Conservation (phyloP, 2,329 filamentous ascomycete species). For the Cordyceps cicadae region DNA sequence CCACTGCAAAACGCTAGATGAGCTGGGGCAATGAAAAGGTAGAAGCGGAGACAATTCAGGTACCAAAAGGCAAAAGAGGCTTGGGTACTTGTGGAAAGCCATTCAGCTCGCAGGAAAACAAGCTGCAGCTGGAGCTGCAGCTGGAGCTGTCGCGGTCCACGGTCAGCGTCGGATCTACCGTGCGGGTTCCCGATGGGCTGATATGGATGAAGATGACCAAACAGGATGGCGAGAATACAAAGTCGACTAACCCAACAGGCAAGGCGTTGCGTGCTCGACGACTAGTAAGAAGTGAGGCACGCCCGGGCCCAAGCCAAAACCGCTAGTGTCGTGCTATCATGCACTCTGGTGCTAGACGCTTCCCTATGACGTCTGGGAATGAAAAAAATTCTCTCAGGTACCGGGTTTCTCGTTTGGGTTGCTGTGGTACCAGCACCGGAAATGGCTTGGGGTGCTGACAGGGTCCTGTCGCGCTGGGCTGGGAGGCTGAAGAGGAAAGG, state of each 20-base stretch:
- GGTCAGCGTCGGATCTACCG: neutral
- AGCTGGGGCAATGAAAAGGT: neutral
- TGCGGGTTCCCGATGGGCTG: conserved; percentile 3
- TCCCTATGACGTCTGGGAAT: neutral
- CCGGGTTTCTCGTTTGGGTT: neutral
- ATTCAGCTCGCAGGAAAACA: neutral
- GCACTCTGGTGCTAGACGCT: neutral
- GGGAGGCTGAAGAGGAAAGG: neutral
- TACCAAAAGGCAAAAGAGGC: neutral
- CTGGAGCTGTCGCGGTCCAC: neutral
- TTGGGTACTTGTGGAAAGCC: neutral
- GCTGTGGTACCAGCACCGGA: neutral
- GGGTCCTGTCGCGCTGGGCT: neutral
- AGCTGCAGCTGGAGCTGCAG: too few relatives aligned
- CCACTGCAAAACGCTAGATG: conserved; percentile 4
- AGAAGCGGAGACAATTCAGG: neutral
- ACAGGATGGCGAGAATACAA: neutral
- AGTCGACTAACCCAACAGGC: neutral
- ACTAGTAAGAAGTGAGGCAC: neutral
- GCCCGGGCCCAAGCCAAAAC: neutral
- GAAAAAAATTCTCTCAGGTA: neutral
- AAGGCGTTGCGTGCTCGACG: neutral
- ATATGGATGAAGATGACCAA: neutral
- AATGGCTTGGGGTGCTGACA: neutral
- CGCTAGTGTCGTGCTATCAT: neutral